A percentile compares a stretch with the other conserved stretches of the same genome.
These are phyloP conservation scores for Middelhovenomyces tepae DNA, from an alignment of 805 yeast species.

Conservation along the genomic window DNA sequence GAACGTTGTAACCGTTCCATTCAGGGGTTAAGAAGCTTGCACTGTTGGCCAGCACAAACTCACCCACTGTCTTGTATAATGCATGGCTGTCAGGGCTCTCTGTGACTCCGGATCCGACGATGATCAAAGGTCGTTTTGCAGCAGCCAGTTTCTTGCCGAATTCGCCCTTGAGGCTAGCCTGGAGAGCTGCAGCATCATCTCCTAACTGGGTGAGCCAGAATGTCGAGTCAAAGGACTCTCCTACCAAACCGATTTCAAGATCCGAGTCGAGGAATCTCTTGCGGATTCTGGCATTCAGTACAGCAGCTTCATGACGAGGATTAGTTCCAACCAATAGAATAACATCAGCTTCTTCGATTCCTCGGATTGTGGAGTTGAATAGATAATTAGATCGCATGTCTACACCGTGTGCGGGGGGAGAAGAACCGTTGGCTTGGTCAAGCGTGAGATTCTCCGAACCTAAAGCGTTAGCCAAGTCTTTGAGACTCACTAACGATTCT, in stretches of 20 bases:
- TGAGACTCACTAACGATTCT: slow-evolving; percentile 72
- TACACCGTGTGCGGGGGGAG: slow-evolving; percentile 55
- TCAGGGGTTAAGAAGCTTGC: slow-evolving; percentile 53
- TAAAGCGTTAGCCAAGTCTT: slow-evolving; percentile 65
- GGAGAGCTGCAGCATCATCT: slow-evolving; percentile 44
- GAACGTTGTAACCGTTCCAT: slow-evolving; percentile 75
- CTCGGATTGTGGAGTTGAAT: slow-evolving; percentile 71
- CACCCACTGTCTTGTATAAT: slow-evolving; percentile 49
- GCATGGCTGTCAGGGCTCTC: slow-evolving; percentile 59
- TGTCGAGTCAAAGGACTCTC: slow-evolving; percentile 71
- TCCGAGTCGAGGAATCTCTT: slow-evolving; percentile 67
- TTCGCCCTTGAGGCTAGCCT: slow-evolving; percentile 53
- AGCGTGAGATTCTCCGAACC: slow-evolving; percentile 76
- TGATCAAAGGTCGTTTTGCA: slow-evolving; percentile 69
- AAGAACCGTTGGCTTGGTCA: slow-evolving; percentile 51
- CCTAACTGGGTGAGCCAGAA: slow-evolving; percentile 61
- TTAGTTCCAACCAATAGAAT: slow-evolving; percentile 75
- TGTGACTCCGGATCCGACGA: slow-evolving; percentile 72
- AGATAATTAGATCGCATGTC: slow-evolving; percentile 72
- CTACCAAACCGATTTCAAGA: slow-evolving; percentile 56
- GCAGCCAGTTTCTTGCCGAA: slow-evolving; percentile 56
- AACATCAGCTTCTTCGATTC: slow-evolving; percentile 76
- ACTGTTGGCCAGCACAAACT: slow-evolving; percentile 46
- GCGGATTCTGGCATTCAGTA: slow-evolving; percentile 74
- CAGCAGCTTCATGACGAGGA: slow-evolving; percentile 88